Percentiles rank a stretch among this genome's conserved stretches.
Conservation (phyloP, 2,329 filamentous ascomycete genomes). For the Camillea tinctor region DNA sequence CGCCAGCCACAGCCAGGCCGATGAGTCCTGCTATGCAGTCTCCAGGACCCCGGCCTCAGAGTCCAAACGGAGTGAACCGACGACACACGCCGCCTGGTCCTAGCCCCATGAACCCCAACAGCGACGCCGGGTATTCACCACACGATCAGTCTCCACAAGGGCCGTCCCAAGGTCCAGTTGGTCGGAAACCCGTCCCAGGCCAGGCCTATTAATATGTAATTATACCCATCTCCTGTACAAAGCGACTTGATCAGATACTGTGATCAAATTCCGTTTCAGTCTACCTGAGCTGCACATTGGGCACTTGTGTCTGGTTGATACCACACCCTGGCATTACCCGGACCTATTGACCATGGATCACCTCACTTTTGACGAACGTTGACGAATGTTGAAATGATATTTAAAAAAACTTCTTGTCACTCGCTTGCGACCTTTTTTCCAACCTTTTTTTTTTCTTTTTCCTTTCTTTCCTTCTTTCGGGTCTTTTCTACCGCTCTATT, state of each 20-base stretch:
- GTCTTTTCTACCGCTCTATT: constrained; percentile 16
- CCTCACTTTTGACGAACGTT: constrained; percentile 27
- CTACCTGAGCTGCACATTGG: constrained; percentile 1
- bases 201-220: constrained; percentile 44
- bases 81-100: constrained; percentile 44
- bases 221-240: not conserved
- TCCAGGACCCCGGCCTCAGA: constrained; percentile 44
- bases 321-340: constrained; percentile 6
- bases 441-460: constrained; percentile 15
- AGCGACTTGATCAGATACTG: constrained; percentile 1
- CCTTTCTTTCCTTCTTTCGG: constrained; percentile 14
- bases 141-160: constrained; percentile 31
- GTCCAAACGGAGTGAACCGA: constrained; percentile 41
- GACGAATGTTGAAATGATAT: constrained; percentile 29
- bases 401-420: constrained; percentile 34
- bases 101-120: constrained; percentile 46
- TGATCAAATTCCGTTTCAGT: not conserved
- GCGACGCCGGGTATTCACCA: constrained; percentile 24
- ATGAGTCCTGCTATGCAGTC: constrained; percentile 38
- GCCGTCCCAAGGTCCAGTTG: constrained; percentile 43
- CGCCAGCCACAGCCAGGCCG: constrained; percentile 25
- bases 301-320: constrained; percentile 4
- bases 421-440: constrained; percentile 31
- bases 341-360: constrained; percentile 8
- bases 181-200: constrained; percentile 56